Evolutionary conservation across 257 asterid species (phyloP).

Genomic region (Hygrophila difformis): DNA sequence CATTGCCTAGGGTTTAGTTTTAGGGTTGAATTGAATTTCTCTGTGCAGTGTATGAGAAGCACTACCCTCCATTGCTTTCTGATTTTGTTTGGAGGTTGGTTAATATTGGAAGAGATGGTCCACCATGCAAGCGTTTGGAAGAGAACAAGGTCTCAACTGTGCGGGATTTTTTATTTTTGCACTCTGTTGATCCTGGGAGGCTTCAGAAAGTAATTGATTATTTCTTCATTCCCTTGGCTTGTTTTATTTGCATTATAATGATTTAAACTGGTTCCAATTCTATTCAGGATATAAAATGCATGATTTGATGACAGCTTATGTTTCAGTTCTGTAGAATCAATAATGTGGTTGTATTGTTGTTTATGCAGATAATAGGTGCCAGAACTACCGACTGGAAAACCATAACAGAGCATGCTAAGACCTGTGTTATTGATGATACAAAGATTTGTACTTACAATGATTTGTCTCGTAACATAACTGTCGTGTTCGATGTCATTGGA

Average conservation of each 20-base stretch:
- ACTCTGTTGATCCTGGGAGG: conserved; percentile 17
- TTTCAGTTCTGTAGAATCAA: too few relatives aligned
- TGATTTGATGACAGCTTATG: too few relatives aligned
- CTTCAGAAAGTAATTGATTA: conserved; percentile 20
- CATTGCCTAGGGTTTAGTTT: too few relatives aligned
- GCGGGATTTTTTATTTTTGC: conserved; percentile 30
- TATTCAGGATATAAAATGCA: too few relatives aligned
- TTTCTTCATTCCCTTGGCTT: neutral
- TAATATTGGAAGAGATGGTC: neutral
- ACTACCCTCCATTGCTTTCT: conserved; percentile 15
- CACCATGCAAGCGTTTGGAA: conserved; percentile 1
- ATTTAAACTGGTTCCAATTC: neutral
- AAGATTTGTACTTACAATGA: conserved; percentile 13
- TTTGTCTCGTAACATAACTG: conserved; percentile 4
- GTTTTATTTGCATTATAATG: too few relatives aligned
- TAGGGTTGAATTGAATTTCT: neutral
- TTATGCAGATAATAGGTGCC: conserved; percentile 25
- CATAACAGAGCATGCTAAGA: conserved; percentile 28
- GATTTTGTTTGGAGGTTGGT: conserved; percentile 4
- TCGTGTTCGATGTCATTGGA: conserved; percentile 27
- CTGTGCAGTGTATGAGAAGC: conserved; percentile 23
- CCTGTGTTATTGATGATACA: conserved; percentile 23
- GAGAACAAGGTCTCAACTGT: conserved; percentile 15
- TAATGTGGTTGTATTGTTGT: neutral
- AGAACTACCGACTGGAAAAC: conserved; percentile 20